A percentile compares a stretch with the other conserved stretches of the same genome.
phyloP scores from a whole-genome alignment of 2,329 filamentous ascomycete species.

The Ascochyta viciae-villosae region DNA sequence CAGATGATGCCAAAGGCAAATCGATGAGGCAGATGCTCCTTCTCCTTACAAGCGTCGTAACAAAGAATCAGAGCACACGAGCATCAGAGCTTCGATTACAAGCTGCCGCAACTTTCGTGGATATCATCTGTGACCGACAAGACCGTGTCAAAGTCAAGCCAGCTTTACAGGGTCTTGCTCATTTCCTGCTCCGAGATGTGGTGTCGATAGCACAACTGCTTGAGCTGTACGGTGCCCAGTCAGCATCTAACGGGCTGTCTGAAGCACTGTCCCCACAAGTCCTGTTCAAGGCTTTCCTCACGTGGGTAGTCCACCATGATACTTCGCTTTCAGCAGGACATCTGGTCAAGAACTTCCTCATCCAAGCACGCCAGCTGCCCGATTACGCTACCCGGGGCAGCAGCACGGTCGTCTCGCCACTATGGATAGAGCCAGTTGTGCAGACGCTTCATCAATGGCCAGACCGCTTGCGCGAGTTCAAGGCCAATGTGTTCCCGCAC shows the following conservation, averaged over 20 bases:
- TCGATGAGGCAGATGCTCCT: constrained; percentile 56
- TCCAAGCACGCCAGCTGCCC: constrained; percentile 33
- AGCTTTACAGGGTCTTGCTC: constrained; percentile 70
- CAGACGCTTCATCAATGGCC: constrained; percentile 42
- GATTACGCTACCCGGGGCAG: constrained; percentile 9
- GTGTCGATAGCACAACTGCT: constrained; percentile 51
- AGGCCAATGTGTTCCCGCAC: constrained; percentile 56
- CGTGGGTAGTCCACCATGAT: constrained; percentile 51
- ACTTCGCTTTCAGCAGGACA: constrained; percentile 50
- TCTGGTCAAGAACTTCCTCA: constrained; percentile 45
- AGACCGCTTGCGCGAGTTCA: constrained; percentile 50
- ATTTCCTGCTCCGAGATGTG: constrained; percentile 68
- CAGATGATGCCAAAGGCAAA: constrained; percentile 54
- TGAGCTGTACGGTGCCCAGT: constrained; percentile 48
- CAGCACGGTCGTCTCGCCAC: constrained; percentile 21
- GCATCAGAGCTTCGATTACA: constrained; percentile 34
- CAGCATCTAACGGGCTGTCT: constrained; percentile 1
- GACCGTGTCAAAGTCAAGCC: constrained; percentile 72
- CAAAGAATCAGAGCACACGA: constrained; percentile 32
- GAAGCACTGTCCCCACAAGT: constrained; percentile 19
- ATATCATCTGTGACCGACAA: constrained; percentile 66
- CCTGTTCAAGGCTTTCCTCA: constrained; percentile 39
- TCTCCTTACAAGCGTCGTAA: constrained; percentile 49
- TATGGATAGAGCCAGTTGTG: constrained; percentile 51
- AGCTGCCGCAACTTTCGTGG: constrained; percentile 56